Percentiles rank a stretch among this genome's conserved stretches.
Conservation (phyloP, 2,329 filamentous ascomycete genomes). For the Fusarium setosum region DNA sequence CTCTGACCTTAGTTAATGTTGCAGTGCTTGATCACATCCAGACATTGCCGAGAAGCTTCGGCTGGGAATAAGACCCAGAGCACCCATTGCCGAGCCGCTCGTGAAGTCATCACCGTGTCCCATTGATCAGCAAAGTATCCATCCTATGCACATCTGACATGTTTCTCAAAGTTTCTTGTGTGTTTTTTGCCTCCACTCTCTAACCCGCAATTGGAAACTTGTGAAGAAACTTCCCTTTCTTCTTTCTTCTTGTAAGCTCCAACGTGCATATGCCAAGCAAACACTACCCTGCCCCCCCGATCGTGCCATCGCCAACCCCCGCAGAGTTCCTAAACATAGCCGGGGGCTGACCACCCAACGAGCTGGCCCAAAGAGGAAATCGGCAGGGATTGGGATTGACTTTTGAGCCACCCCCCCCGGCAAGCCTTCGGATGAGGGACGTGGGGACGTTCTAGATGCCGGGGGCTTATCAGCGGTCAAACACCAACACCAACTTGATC, state of each 20-base stretch:
- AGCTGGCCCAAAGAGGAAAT: slow-evolving; percentile 17
- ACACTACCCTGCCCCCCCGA: not conserved
- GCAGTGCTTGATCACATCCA: not conserved
- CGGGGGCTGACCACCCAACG: slow-evolving; percentile 6
- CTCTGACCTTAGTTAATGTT: not conserved
- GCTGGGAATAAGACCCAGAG: not conserved
- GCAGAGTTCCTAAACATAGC: not conserved
- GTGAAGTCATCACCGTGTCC: slow-evolving; percentile 21
- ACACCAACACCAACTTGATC: no score
- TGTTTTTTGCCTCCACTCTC: not conserved
- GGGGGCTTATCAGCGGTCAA: slow-evolving; percentile 3
- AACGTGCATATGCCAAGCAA: slow-evolving; percentile 18
- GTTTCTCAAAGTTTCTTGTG: slow-evolving; percentile 7
- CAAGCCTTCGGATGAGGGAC: not conserved
- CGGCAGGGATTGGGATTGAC: not conserved
- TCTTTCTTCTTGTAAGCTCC: not conserved
- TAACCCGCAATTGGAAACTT: not conserved
- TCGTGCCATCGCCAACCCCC: not conserved
- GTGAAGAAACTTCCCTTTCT: no score
- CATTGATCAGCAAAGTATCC: not conserved
- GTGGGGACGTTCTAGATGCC: slow-evolving; percentile 2
- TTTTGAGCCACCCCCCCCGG: not conserved
- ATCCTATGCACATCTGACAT: slow-evolving; percentile 30
- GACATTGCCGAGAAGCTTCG: not conserved
- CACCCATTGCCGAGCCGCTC: not conserved